phyloP scores from a whole-genome alignment of 2,329 filamentous ascomycete species.

The Phaeosphaeria sp. region DNA sequence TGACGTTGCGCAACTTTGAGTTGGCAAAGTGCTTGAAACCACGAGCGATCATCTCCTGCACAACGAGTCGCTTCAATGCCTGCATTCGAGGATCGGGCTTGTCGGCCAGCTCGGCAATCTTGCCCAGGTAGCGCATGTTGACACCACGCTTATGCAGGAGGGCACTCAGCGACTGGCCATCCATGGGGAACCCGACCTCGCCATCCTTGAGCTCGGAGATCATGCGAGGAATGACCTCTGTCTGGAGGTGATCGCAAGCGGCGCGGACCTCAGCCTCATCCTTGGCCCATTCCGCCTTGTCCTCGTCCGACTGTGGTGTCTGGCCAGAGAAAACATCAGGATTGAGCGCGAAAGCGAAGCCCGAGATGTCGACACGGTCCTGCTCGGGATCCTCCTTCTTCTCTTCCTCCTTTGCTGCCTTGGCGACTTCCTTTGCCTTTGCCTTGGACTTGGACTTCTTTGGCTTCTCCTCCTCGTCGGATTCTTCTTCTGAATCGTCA shows the following conservation, averaged over 20 bases:
- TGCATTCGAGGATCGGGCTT: slow-evolving; percentile 70
- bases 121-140: slow-evolving; percentile 95
- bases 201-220: slow-evolving; percentile 87
- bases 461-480: slow-evolving; percentile 64
- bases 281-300: slow-evolving; percentile 80
- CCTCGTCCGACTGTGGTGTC: slow-evolving; percentile 84
- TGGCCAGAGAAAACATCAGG: slow-evolving; percentile 96
- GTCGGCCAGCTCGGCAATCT: slow-evolving; percentile 72
- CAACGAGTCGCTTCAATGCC: slow-evolving; percentile 76
- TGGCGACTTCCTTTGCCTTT: slow-evolving; percentile 23
- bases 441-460: slow-evolving; percentile 13
- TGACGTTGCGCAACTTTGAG: slow-evolving; percentile 78
- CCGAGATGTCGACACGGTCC: slow-evolving; percentile 82
- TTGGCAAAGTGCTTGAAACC: slow-evolving; percentile 92
- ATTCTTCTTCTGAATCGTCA: slow-evolving; percentile 60
- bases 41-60: slow-evolving; percentile 94
- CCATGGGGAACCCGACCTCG: slow-evolving; percentile 97
- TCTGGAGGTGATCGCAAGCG: slow-evolving; percentile 78
- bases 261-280: slow-evolving; percentile 90
- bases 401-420: slow-evolving; percentile 27
- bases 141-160: slow-evolving; percentile 96
- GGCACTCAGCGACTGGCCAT: slow-evolving; percentile 87
- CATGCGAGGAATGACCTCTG: slow-evolving; percentile 82
- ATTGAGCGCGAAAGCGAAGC: slow-evolving; percentile 89
- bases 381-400: slow-evolving; percentile 49